These are phyloP conservation scores for Halocafeteria seosinensis DNA, from an alignment of 108 stramenopile genomes.

Conservation along the genomic window DNA sequence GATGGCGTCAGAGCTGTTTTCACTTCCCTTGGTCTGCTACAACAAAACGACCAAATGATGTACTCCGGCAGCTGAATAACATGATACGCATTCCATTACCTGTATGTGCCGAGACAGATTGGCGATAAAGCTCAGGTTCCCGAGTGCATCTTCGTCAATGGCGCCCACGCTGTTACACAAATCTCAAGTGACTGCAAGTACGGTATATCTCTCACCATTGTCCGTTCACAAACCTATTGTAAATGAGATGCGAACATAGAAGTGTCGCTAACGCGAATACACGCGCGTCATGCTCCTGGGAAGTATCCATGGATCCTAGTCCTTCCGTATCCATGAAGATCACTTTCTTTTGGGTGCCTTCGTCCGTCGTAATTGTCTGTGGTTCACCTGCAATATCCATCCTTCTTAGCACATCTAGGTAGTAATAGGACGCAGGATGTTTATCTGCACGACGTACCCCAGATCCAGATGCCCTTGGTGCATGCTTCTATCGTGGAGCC, in stretches of 20 bases:
- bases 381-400: background rate
- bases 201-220: too few species aligned
- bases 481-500: background rate
- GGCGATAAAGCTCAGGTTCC: conserved; percentile 1
- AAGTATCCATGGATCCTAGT: background rate
- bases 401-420: background rate
- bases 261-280: conserved; percentile 8
- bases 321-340: conserved; percentile 14
- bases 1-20: too few species aligned
- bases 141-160: conserved; percentile 6
- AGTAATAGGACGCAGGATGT: background rate
- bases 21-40: too few species aligned
- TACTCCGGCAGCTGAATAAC: too few species aligned
- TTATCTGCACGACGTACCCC: background rate
- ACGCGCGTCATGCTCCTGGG: background rate
- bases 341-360: background rate
- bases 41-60: too few species aligned
- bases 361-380: background rate
- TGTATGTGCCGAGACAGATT: conserved; percentile 3
- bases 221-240: too few species aligned
- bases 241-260: background rate
- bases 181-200: too few species aligned
- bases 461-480: conserved; percentile 7
- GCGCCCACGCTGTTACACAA: background rate
- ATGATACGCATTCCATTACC: too few species aligned